Evolutionary conservation across 2,329 filamentous ascomycete species (phyloP).

Genomic region (Akanthomyces lecanii): DNA sequence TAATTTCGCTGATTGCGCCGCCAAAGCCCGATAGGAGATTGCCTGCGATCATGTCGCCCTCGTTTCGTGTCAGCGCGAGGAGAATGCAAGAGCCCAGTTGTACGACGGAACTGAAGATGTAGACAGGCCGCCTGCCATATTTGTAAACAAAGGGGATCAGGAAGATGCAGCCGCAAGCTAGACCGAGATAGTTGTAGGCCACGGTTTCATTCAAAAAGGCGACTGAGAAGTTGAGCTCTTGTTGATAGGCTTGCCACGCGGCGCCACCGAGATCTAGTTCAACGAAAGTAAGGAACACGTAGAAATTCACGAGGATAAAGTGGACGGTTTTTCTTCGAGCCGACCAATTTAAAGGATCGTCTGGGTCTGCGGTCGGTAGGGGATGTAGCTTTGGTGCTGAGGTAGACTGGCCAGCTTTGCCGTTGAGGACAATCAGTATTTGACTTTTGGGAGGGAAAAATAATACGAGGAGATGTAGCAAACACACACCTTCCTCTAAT

Average conservation of each 20-base stretch:
- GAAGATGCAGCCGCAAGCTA: conserved; percentile 32
- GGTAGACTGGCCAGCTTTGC: neutral
- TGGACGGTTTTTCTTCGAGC: conserved; percentile 19
- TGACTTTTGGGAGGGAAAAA: too few relatives aligned
- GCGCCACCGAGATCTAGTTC: conserved; percentile 42
- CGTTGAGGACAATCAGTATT: neutral
- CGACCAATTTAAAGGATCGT: conserved; percentile 10
- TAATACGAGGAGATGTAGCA: too few relatives aligned
- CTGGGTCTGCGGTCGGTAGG: neutral
- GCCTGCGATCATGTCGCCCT: conserved; percentile 20
- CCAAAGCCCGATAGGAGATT: conserved; percentile 29
- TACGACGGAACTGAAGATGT: conserved; percentile 23
- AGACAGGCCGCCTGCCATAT: conserved; percentile 31
- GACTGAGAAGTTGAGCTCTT: conserved; percentile 26
- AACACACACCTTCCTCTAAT: neutral
- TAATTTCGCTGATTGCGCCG: conserved; percentile 36
- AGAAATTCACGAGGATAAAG: conserved; percentile 53
- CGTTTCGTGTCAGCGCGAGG: conserved; percentile 18
- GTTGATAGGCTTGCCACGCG: conserved; percentile 10
- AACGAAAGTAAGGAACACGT: conserved; percentile 63
- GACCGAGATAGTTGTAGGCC: conserved; percentile 28
- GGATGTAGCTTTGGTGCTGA: neutral
- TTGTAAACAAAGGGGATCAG: conserved; percentile 33
- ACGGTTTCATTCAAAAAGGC: conserved; percentile 25
- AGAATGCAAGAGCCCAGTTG: conserved; percentile 21